phyloP scores from a whole-genome alignment of 23 red algal species.

The Cyanidioschyzon merolae region DNA sequence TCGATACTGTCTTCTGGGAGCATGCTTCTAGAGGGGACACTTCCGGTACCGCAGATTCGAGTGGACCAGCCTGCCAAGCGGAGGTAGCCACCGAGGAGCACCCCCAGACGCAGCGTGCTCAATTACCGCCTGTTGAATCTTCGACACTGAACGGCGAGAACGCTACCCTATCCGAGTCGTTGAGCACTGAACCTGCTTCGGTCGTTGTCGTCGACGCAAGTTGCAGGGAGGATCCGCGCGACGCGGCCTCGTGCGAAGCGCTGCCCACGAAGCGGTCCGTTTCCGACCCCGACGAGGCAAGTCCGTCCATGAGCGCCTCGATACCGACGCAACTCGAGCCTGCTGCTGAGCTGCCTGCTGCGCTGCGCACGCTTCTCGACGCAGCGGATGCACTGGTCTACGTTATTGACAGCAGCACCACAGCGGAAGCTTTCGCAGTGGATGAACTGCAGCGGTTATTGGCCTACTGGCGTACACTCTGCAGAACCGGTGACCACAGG shows the following conservation, averaged over 20 bases:
- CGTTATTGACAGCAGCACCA: conserved; percentile 17
- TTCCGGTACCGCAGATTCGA: background rate
- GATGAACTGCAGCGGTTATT: no score
- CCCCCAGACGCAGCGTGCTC: no score
- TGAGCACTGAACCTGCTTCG: background rate
- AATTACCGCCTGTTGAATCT: background rate
- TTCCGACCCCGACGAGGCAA: background rate
- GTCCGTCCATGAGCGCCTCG: background rate
- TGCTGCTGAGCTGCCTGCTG: background rate
- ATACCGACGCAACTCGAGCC: no score
- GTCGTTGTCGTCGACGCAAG: background rate
- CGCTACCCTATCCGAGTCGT: background rate
- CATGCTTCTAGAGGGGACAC: no score
- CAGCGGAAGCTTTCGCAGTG: no score
- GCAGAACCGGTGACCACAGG: no score
- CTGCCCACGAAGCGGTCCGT: background rate
- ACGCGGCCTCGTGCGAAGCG: background rate
- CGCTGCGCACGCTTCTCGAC: background rate
- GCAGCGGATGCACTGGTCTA: background rate
- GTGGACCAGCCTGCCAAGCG: background rate
- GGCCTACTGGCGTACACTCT: no score
- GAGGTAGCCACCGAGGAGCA: background rate
- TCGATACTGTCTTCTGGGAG: background rate
- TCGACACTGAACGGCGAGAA: background rate
- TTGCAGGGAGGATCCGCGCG: background rate